Percentiles rank a stretch among this genome's conserved stretches.
phyloP scores from a whole-genome alignment of 495 filamentous ascomycete species.

The Xeromyces bisporus region DNA sequence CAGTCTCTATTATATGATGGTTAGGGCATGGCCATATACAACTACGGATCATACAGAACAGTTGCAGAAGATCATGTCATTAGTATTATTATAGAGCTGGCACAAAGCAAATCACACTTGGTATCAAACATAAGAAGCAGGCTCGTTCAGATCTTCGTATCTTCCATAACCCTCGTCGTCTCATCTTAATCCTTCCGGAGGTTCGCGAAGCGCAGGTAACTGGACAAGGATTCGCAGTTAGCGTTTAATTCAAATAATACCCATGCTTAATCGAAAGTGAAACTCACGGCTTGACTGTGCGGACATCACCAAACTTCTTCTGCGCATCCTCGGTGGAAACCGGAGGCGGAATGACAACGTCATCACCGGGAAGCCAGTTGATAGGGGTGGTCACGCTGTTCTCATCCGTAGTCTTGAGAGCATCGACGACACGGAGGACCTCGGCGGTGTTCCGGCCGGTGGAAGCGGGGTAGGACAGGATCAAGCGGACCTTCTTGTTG shows the following conservation, averaged over 20 bases:
- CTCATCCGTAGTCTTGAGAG: constrained; percentile 94
- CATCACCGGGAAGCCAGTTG: constrained; percentile 79
- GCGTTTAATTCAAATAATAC: constrained; percentile 2
- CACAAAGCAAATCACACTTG: no score
- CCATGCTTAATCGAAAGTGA: no score
- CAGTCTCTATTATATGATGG: no score
- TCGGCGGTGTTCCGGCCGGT: constrained; percentile 95
- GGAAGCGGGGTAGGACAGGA: constrained; percentile 90
- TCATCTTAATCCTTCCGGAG: constrained; percentile 23
- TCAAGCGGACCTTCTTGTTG: constrained; percentile 92
- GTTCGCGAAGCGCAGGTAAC: constrained; percentile 33
- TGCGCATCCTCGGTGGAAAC: constrained; percentile 78
- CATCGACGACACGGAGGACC: constrained; percentile 89
- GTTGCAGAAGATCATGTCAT: no score
- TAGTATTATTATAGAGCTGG: no score
- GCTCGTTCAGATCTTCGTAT: no score
- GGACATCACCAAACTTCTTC: constrained; percentile 78
- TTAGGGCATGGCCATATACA: no score
- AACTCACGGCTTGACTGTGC: constrained; percentile 81
- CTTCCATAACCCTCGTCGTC: no score
- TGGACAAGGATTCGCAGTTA: constrained; percentile 7
- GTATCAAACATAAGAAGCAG: no score
- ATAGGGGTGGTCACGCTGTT: constrained; percentile 84
- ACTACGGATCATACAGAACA: no score
- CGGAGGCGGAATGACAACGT: constrained; percentile 87